A percentile compares a stretch with the other conserved stretches of the same genome.
Conservation (phyloP, 495 filamentous ascomycete genomes). For the Neurospora terricola region DNA sequence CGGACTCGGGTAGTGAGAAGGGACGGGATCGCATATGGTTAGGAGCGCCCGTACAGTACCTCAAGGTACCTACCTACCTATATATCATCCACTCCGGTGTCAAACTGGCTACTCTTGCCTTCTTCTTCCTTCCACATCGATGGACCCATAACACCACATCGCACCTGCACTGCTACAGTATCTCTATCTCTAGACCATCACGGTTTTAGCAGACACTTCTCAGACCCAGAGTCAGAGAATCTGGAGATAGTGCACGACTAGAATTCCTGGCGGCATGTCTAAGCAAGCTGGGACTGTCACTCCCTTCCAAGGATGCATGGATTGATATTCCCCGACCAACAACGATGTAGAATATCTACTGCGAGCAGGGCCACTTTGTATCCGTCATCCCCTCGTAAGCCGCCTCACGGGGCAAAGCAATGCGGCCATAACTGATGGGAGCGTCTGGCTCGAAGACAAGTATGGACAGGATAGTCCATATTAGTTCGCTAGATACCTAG, state of each 20-base stretch:
- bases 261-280: constrained; percentile 77
- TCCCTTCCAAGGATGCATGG: constrained; percentile 73
- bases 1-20: too few relatives aligned
- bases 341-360: neutral
- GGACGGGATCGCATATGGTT: too few relatives aligned
- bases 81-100: too few relatives aligned
- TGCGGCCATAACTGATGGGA: neutral
- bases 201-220: too few relatives aligned
- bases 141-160: too few relatives aligned
- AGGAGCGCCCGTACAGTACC: too few relatives aligned
- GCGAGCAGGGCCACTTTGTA: neutral
- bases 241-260: constrained; percentile 34
- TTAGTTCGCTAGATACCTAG: neutral
- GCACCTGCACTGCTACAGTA: too few relatives aligned
- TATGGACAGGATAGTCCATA: neutral
- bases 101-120: too few relatives aligned
- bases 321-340: neutral
- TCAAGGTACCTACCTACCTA: too few relatives aligned
- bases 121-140: too few relatives aligned
- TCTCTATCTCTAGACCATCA: too few relatives aligned
- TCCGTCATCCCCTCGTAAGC: neutral
- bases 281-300: constrained; percentile 71
- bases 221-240: too few relatives aligned
- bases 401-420: neutral
- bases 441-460: neutral